A percentile compares a stretch with the other conserved stretches of the same genome.
Evolutionary conservation across 331 rosid genomes (phyloP).

Genomic region (Quercus phellos): DNA sequence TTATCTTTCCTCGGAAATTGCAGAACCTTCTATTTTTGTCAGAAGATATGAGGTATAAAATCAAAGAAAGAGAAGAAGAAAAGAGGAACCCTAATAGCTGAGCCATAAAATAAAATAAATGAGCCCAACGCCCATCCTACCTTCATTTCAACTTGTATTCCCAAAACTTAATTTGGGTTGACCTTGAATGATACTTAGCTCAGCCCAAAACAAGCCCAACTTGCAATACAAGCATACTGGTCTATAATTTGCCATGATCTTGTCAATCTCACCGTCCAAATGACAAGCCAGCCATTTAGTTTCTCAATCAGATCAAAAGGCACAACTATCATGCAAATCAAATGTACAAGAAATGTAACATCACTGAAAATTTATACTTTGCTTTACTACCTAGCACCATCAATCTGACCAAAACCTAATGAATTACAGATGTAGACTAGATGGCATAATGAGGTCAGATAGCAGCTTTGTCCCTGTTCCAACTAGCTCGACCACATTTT

Average conservation of each 20-base stretch:
- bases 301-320: neutral
- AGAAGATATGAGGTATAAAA: neutral
- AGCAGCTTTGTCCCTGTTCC: neutral
- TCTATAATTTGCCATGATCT: neutral
- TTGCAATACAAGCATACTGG: neutral
- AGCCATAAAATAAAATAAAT: neutral
- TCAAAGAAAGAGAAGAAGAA: neutral
- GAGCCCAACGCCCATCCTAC: neutral
- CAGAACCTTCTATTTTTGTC: neutral
- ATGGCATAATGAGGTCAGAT: neutral
- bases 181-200: neutral
- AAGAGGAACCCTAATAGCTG: neutral
- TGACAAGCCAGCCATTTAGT: neutral
- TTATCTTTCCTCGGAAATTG: neutral
- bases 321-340: neutral
- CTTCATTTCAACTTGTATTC: neutral
- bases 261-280: neutral
- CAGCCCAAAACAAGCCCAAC: neutral
- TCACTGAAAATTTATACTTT: neutral
- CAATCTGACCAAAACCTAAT: neutral
- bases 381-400: neutral
- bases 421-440: neutral
- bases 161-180: neutral
- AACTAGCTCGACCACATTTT: neutral
- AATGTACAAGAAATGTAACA: neutral